phyloP scores from a whole-genome alignment of 1,284 basidiomycete species.

The Marasmius oreades region DNA sequence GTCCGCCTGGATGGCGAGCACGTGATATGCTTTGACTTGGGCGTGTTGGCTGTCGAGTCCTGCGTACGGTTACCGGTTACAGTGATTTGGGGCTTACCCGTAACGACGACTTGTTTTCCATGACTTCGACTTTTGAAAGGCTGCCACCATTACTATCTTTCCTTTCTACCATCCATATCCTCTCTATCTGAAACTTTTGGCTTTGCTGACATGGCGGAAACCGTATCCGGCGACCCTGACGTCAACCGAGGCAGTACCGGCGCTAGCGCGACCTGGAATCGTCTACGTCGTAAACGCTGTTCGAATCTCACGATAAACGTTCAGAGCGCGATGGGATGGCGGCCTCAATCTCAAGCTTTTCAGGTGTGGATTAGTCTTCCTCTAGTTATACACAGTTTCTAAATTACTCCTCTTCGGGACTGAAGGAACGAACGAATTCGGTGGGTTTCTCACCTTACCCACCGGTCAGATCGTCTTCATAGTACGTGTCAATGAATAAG shows the following conservation, averaged over 20 bases:
- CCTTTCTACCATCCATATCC: neutral
- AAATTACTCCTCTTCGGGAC: too few relatives aligned
- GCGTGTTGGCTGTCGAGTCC: neutral
- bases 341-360: constrained; percentile 2
- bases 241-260: too few relatives aligned
- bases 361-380: neutral
- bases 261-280: neutral
- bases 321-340: constrained; percentile 4
- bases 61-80: neutral
- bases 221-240: too few relatives aligned
- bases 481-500: neutral
- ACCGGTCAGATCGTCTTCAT: neutral
- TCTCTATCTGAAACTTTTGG: too few relatives aligned
- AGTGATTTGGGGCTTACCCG: too few relatives aligned
- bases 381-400: too few relatives aligned
- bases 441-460: neutral
- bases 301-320: constrained; percentile 5
- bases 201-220: too few relatives aligned
- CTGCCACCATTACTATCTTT: neutral
- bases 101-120: neutral
- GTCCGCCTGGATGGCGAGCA: neutral
- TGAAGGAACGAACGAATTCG: constrained; percentile 5
- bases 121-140: neutral
- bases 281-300: neutral
- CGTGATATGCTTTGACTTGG: neutral